Base-by-base conservation (phyloP, 2,329 filamentous ascomycete species). In the Trichocomaceae sp. region DNA sequence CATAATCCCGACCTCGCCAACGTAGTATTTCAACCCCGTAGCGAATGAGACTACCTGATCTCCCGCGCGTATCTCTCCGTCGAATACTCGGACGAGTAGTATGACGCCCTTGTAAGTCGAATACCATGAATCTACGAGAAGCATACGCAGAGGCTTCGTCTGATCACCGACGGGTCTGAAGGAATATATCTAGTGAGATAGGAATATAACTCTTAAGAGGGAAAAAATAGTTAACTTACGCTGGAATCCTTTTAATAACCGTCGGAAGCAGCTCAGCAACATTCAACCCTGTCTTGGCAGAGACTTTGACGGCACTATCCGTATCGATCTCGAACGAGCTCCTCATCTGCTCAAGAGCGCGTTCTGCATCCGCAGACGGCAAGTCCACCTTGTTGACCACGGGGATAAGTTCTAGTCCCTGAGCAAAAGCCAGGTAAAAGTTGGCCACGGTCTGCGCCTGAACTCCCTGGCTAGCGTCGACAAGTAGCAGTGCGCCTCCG, bases 371-470 rank as follows among this genome's bases (percentile, higher is more conserved):
- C 6, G 93, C 90, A 10, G 90, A 88, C 0, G 87, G 85, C 65
- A 99, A 81, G 69, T 99, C 93, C 52, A 99, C 87, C 77, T 99
- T 99, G 77, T 99, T 99, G 65, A 99, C 82, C 22, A 99, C 89
- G 0, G 93, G 93, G 3, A 99, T 83, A 58, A 99, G 81, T 20
- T 84, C 80, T 50, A 99, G 75, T 15, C 90, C 89, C 70, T 97
- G 90, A 1, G 92, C 85, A 72, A 99, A 99, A 7, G 93, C 93
- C 22, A 97, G 83, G 69, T 97, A 96, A 74, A 99, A 99, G 72
- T 99, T 99, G 58, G 93, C 93, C 8, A 99, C 93, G 0, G 93
- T 99, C 77, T 99, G 93, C 5, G 93, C 93, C 75, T 99, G 93
- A 2, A 99, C 85, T 46, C 93, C 93, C 73, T 99, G 93, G 62